A percentile compares a stretch with the other conserved stretches of the same genome.
Conservation (phyloP, 768 basidiomycete genomes). For the Mycena rosella region DNA sequence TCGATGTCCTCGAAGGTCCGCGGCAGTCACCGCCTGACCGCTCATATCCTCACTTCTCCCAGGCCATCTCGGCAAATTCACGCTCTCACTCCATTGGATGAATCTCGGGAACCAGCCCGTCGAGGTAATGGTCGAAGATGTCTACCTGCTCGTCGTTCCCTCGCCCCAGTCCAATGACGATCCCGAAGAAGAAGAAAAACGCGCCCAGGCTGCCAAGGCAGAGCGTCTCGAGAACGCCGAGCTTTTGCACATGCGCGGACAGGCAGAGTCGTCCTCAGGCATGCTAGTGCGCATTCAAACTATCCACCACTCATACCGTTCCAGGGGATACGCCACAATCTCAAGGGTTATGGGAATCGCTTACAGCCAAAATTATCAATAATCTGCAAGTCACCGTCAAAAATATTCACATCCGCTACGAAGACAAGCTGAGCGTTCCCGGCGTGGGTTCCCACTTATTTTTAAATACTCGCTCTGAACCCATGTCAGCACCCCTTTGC, state of each 20-base stretch:
- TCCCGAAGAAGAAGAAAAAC: constrained; percentile 86
- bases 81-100: constrained; percentile 89
- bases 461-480: background rate
- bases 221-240: constrained; percentile 94
- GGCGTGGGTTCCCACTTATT: constrained; percentile 66
- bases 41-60: constrained; percentile 18
- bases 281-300: constrained; percentile 28
- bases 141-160: constrained; percentile 93
- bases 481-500: constrained; percentile 89
- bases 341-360: constrained; percentile 86
- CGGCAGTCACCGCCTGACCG: background rate
- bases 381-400: constrained; percentile 96
- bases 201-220: constrained; percentile 87
- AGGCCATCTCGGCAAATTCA: constrained; percentile 91
- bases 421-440: constrained; percentile 94
- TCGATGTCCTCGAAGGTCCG: constrained; percentile 93
- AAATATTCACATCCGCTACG: constrained; percentile 97
- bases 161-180: constrained; percentile 76
- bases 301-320: constrained; percentile 22
- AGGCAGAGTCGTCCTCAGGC: constrained; percentile 66
- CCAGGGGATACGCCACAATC: constrained; percentile 73
- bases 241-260: constrained; percentile 75
- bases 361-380: constrained; percentile 92
- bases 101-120: constrained; percentile 92
- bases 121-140: constrained; percentile 91